These are phyloP conservation scores for Ziziphus jujuba DNA, from an alignment of 306 rosid genomes.

Conservation along the genomic window DNA sequence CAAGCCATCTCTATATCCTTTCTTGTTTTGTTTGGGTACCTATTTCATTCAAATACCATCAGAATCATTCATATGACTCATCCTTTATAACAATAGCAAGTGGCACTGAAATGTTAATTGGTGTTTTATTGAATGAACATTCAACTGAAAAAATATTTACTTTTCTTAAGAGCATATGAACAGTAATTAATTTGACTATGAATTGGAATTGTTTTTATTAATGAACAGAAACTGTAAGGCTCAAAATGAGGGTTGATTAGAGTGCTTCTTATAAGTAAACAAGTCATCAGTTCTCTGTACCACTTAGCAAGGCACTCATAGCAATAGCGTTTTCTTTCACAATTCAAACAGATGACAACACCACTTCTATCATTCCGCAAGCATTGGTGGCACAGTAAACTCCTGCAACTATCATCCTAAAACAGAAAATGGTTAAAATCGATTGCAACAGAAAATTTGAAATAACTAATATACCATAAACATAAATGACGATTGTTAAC, in stretches of 20 bases:
- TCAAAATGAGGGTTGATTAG: neutral
- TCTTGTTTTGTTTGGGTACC: slow-evolving; percentile 59
- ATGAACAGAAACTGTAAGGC: neutral
- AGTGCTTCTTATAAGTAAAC: neutral
- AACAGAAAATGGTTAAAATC: slow-evolving; percentile 21
- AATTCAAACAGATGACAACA: slow-evolving; percentile 42
- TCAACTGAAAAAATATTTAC: neutral
- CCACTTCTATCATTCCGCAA: slow-evolving; percentile 37
- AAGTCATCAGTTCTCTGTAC: slow-evolving; percentile 31
- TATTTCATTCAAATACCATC: slow-evolving; percentile 27
- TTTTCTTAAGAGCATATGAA: too few species aligned
- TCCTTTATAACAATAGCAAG: neutral
- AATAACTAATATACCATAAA: slow-evolving; percentile 7
- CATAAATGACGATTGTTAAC: neutral
- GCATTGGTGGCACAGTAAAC: slow-evolving; percentile 64
- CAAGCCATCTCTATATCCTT: slow-evolving; percentile 49
- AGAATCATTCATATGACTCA: slow-evolving; percentile 23
- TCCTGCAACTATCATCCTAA: slow-evolving; percentile 38
- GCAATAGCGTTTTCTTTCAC: slow-evolving; percentile 62
- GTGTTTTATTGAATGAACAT: slow-evolving; percentile 6
- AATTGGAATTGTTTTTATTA: too few species aligned
- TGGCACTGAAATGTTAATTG: neutral
- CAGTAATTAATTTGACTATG: too few species aligned
- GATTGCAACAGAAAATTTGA: slow-evolving; percentile 6
- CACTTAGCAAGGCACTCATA: slow-evolving; percentile 59